Conservation (phyloP, 225 moss, liverwort and hornwort genomes). For the Climacium dendroides region DNA sequence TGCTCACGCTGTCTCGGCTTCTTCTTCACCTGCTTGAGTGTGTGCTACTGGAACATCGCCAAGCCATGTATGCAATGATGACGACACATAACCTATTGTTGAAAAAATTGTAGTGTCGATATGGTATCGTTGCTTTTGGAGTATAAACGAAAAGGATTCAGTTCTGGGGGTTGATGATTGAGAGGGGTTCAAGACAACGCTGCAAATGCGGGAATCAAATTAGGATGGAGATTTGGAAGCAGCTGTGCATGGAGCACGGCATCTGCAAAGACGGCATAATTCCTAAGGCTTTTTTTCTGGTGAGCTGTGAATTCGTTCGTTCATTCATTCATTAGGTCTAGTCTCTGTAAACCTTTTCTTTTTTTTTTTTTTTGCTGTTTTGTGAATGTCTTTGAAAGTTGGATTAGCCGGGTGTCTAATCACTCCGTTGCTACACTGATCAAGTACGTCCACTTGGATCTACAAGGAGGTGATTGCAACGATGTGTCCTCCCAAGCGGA, state of each 20-base stretch:
- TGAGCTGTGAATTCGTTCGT: background rate
- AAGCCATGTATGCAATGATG: background rate
- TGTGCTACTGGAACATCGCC: background rate
- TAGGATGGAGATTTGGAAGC: slow-evolving; percentile 92
- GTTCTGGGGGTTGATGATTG: background rate
- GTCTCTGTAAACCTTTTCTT: no score
- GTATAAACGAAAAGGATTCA: background rate
- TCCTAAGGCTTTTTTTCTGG: slow-evolving; percentile 59
- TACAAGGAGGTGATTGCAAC: slow-evolving; percentile 81
- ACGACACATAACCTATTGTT: background rate
- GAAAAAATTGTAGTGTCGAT: background rate
- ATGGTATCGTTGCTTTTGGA: background rate
- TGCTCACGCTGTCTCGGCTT: background rate
- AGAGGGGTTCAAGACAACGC: background rate
- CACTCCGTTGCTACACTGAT: background rate
- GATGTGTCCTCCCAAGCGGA: slow-evolving; percentile 87
- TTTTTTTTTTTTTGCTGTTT: background rate
- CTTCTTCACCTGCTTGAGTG: background rate
- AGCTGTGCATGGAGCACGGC: slow-evolving; percentile 82
- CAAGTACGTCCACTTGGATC: background rate
- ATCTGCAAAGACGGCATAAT: slow-evolving; percentile 87
- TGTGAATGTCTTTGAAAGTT: background rate
- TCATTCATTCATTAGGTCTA: background rate
- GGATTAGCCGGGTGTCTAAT: background rate
- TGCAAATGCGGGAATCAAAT: slow-evolving; percentile 72